Evolutionary conservation across 768 basidiomycete species (phyloP), one percentile per base, ranked within the genome.

Genomic region (Boletus vermiculosoides): DNA sequence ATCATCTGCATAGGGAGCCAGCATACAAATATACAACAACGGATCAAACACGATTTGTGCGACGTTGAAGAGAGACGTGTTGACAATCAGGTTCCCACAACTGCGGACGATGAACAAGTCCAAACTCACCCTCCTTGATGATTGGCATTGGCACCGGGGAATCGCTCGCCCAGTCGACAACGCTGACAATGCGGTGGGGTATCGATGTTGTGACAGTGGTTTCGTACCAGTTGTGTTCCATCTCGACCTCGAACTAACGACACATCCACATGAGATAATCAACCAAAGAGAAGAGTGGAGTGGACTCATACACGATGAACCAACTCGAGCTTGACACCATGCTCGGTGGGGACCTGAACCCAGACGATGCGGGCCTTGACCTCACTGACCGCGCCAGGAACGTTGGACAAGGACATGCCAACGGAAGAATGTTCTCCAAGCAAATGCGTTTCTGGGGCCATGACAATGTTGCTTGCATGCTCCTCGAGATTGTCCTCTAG

Each of bases 201-300:
- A 80, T 71, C 30, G 75, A 69, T 1, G 83, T 85, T 12, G 90
- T 86, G 41, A 99, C 87, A 22, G 91, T 81, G 4, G 93, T 83
- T 72, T 98, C 94, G 64, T 98, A 98, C 92, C 92, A 96, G 74
- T 94, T 98, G 74, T 97, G 87, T 67, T 86, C 68, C 89, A 96
- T 92, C 79, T 94, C 90, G 45, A 96, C 88, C 68, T 94, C 92
- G 65, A 94, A 89, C 85, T 88, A 15, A 55, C 18, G 25, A 45
- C 10, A 16, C 5, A 11, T 20, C 5, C n/a, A 3, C 16, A 12
- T 63, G n/a, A 65, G 58, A 46, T 5, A 5, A 30, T 12, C 23
- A 6, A 28, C 9, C 4, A 5, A 13, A 41, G 12, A 5, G 9
- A 20, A 18, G n/a, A 15, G 11, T 11, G 4, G 0, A 12, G 12